Base-by-base conservation (phyloP, 306 rosid genomes). In the Arachis hypogaea region DNA sequence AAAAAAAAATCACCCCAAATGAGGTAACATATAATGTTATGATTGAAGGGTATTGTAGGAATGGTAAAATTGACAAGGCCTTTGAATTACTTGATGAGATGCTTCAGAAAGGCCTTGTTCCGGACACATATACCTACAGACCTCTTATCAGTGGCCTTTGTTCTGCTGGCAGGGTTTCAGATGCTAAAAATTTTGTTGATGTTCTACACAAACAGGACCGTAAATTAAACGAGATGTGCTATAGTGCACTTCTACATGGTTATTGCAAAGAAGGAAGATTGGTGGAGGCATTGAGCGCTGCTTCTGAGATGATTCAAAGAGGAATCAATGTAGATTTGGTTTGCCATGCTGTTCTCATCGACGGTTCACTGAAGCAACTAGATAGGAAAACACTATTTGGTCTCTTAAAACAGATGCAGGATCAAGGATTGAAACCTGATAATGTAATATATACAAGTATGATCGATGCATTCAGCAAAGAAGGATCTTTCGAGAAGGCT, bases 11-110 rank as follows among this genome's bases (percentile, higher is more conserved):
- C 61, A 29, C 84, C 81, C 97, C 97, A 63, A 93, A 88, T 51
- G 93, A 93, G 86, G 93, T 94, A 77, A 91, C 97, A 54, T 94
- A 94, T 76, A 94, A 94, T 82, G 88, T 94, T 60, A 76, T 94
- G 92, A 91, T 94, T 57, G 92, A 94, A 55, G 97, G 97, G 14
- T 71, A 89, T 76, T 89, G 96, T 77, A 66, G 75, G 67, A 77
- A 84, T 72, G 87, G 88, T 63, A 86, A 86, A 78, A 81, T 85
- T 8, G 82, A 66, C 59, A 89, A 81, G 75, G 94, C 95, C 81
- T 91, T 94, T 83, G 91, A 86, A 75, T 77, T 94, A 84, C 84
- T 85, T 22, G 91, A 82, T 71, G 95, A 89, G 77, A 91, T 94
- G 98, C 59, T 80, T 60, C 77, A 61, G 58, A 89, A 76, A 71